Evolutionary conservation across 2,329 filamentous ascomycete genomes (phyloP), one percentile per base, ranked within the genome.

Genomic region (Aureobasidium sp.): DNA sequence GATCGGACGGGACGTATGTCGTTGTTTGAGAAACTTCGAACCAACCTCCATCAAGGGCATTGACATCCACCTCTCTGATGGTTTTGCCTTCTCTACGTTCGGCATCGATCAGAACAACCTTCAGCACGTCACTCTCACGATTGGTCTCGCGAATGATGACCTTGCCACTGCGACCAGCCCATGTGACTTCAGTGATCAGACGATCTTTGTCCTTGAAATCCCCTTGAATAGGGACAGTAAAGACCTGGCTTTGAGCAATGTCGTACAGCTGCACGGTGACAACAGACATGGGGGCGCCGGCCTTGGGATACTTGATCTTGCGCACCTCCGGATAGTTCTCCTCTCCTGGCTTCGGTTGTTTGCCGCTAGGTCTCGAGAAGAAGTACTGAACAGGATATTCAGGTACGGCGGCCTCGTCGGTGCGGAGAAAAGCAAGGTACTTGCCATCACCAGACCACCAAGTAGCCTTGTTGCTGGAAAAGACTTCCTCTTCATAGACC

Each of bases 271-370:
- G 83, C 36, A 99, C 77, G 64, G 91, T 86, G 4, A 99, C 93
- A 15, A 90, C 84, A 0, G 94, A 94, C 73, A 99, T 99, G 51
- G 93, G 91, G 2, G 92, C 87, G 3, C 94, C 95, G 22, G 94
- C 89, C 75, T 97, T 97, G 52, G 94, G 95, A 70, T 99, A 99
- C 75, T 99, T 99, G 83, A 99, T 95, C 68, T 91, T 79, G 66
- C 88, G 85, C 39, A 93, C 87, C 70, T 97, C 92, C 0, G 94
- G 94, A 71, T 99, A 99, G 58, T 85, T 86, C 72, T 97, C 91
- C 67, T 95, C 84, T 22, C 90, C 91, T 1, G 82, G 77, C 9
- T 79, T 74, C 4, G 91, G 87, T 52, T 81, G 66, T 52, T 84
- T 82, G 29, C 91, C 91, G 67, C 90, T 95, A 2, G 94, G 93